These are phyloP conservation scores for Elaeis oleifera DNA, from an alignment of 202 grass and related monocot species.

Conservation along the genomic window DNA sequence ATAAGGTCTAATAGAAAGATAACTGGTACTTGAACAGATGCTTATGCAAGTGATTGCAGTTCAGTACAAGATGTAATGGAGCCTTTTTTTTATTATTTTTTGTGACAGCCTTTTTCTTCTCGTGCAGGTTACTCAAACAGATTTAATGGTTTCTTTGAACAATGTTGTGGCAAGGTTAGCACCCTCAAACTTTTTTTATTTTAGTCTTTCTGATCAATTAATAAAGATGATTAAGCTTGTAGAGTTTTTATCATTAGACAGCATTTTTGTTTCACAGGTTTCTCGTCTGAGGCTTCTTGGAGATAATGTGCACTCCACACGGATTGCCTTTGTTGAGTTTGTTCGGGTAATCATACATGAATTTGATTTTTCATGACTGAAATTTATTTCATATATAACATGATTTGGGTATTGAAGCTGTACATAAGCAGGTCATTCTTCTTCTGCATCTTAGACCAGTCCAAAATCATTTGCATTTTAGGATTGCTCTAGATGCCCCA, in stretches of 20 bases:
- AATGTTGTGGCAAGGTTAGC: conserved; percentile 79
- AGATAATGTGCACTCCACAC: conserved; percentile 81
- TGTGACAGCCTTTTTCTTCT: conserved; percentile 12
- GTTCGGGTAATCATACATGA: conserved; percentile 47
- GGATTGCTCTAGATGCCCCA: too few species aligned
- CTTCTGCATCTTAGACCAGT: too few species aligned
- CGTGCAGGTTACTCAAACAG: conserved; percentile 70
- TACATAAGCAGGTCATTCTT: too few species aligned
- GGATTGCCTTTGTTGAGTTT: conserved; percentile 97
- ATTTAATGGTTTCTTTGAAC: conserved; percentile 84
- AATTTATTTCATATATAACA: neutral
- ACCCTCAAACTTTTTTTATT: neutral
- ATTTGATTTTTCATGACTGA: conserved; percentile 8
- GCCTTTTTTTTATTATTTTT: neutral
- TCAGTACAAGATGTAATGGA: too few species aligned
- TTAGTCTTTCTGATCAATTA: neutral
- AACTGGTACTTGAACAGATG: too few species aligned
- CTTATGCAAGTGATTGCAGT: too few species aligned
- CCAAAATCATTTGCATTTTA: too few species aligned
- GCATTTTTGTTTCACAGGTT: conserved; percentile 42
- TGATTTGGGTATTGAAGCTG: too few species aligned
- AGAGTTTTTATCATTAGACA: neutral
- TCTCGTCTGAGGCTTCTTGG: conserved; percentile 86
- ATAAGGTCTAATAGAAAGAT: too few species aligned
- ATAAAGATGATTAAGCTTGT: too few species aligned